phyloP scores from a whole-genome alignment of 129 eudicot species.

The Deinandra increscens region DNA sequence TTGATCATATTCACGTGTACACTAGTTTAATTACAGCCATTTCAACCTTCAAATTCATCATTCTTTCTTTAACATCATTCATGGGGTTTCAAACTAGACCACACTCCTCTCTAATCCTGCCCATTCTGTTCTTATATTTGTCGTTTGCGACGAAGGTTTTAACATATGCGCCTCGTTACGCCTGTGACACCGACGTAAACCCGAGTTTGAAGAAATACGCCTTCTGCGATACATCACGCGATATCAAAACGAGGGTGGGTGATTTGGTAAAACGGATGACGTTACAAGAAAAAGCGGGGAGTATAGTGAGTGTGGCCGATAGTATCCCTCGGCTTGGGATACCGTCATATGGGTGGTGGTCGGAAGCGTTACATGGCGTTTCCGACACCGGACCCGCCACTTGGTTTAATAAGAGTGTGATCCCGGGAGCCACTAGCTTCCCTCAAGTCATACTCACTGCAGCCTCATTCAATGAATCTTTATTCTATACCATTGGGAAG shows the following conservation, averaged over 20 bases:
- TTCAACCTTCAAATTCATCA: no score
- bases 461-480: conserved; percentile 64
- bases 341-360: conserved; percentile 66
- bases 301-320: conserved; percentile 42
- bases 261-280: conserved; percentile 48
- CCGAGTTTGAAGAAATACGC: conserved; percentile 27
- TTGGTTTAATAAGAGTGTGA: conserved; percentile 37
- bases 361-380: conserved; percentile 64
- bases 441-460: conserved; percentile 86
- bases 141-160: background rate
- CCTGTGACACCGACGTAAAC: conserved; percentile 32
- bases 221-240: conserved; percentile 37
- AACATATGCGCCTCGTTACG: conserved; percentile 30
- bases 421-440: conserved; percentile 71
- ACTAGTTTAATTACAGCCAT: background rate
- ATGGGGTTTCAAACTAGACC: conserved; percentile 22
- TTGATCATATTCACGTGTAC: background rate
- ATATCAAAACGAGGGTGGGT: conserved; percentile 30
- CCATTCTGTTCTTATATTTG: conserved; percentile 10
- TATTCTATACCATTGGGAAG: conserved; percentile 59
- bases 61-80: conserved; percentile 6
- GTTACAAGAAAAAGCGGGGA: conserved; percentile 49
- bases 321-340: conserved; percentile 48
- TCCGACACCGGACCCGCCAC: conserved; percentile 49
- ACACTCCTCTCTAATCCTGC: background rate